Evolutionary conservation across 2,329 filamentous ascomycete genomes (phyloP).

Genomic region (Grosmannia huntii): DNA sequence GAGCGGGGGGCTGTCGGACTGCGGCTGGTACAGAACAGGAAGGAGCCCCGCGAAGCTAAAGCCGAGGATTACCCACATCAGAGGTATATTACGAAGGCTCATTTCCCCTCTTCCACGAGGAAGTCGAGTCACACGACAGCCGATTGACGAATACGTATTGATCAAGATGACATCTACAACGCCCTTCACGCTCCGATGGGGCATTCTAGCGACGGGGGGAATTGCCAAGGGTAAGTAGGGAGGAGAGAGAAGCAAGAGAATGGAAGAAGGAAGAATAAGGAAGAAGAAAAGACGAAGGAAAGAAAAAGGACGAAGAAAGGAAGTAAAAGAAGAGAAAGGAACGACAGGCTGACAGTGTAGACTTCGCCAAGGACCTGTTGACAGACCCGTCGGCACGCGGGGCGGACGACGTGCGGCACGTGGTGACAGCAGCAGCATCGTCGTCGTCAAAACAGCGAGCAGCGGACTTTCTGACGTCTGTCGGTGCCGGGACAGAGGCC

Average conservation of each 20-base stretch:
- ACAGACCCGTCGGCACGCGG: slow-evolving; percentile 57
- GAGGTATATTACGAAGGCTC: too few species aligned
- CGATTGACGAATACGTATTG: not conserved
- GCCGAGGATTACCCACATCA: too few species aligned
- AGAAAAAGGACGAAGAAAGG: too few species aligned
- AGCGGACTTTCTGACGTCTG: slow-evolving; percentile 57
- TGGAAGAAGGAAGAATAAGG: too few species aligned
- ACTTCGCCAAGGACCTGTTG: slow-evolving; percentile 67
- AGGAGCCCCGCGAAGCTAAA: too few species aligned
- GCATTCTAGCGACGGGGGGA: slow-evolving; percentile 47
- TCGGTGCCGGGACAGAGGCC: slow-evolving; percentile 51
- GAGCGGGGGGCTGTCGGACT: too few species aligned
- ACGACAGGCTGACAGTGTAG: slow-evolving; percentile 18
- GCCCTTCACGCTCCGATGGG: slow-evolving; percentile 40
- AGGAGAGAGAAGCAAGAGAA: too few species aligned
- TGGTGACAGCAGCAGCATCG: slow-evolving; percentile 67
- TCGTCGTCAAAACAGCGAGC: slow-evolving; percentile 61
- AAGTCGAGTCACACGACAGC: too few species aligned
- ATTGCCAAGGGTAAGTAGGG: slow-evolving; percentile 38
- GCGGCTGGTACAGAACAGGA: too few species aligned
- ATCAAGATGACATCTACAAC: not conserved
- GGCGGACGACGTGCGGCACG: slow-evolving; percentile 61
- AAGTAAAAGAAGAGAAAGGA: too few species aligned
- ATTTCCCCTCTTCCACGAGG: too few species aligned
- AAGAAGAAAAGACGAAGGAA: too few species aligned